Conservation (phyloP, 371 early-diverging fungal species). For the Mortierella sp. region DNA sequence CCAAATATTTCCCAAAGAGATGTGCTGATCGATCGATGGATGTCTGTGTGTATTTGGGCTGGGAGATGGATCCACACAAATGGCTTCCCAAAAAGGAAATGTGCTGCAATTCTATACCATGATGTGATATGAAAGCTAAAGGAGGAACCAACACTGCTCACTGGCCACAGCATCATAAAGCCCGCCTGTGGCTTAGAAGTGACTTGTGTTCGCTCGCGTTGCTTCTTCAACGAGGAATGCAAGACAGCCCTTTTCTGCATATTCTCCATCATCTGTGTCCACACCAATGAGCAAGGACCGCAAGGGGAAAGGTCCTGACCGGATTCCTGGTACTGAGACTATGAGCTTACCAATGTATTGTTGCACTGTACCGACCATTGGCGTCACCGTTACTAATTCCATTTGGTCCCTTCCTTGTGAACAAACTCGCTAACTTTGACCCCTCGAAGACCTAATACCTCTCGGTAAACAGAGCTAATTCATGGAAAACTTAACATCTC, state of each 20-base stretch:
- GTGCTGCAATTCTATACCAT: slow-evolving; percentile 24
- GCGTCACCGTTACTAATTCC: neutral
- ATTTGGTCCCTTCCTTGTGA: neutral
- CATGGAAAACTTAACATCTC: neutral
- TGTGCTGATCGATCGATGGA: slow-evolving; percentile 21
- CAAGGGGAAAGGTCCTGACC: slow-evolving; percentile 33
- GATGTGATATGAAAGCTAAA: slow-evolving; percentile 43
- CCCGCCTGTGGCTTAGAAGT: neutral
- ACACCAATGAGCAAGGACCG: slow-evolving; percentile 52
- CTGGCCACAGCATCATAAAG: neutral
- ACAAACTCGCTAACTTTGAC: neutral
- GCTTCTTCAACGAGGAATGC: too few species aligned
- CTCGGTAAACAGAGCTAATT: slow-evolving; percentile 26
- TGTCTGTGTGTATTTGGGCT: too few species aligned
- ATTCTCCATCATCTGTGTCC: neutral
- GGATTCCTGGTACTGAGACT: slow-evolving; percentile 28
- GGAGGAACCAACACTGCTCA: slow-evolving; percentile 24
- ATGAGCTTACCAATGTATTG: neutral
- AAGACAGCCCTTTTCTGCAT: too few species aligned
- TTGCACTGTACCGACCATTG: neutral
- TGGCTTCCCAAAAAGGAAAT: slow-evolving; percentile 17
- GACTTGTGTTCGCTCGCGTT: neutral
- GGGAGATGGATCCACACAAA: slow-evolving; percentile 3
- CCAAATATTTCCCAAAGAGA: too few species aligned
- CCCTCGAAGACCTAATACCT: slow-evolving; percentile 38